Base-by-base conservation (phyloP, 2,329 filamentous ascomycete species). In the Aspergillus hortae region DNA sequence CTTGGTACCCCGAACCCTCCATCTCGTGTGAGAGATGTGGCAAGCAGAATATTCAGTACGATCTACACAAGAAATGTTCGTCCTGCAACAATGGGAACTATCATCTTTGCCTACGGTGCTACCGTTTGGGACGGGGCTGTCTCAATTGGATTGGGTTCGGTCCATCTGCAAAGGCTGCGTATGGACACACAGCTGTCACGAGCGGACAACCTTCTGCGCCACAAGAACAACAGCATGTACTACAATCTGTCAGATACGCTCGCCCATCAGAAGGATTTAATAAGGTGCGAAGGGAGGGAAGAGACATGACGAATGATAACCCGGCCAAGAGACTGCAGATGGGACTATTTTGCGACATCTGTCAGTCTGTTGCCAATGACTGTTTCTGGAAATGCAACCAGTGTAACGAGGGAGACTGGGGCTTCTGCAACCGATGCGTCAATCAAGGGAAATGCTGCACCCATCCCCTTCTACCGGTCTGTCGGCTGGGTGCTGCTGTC, bases 321-420 rank as follows among this genome's bases (percentile, higher is more conserved):
- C 88, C 89, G 0, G 73, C 77, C 4, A 78, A 79, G 36, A 78
- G 89, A 21, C 73, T 94, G 1, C 84, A 94, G 69, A 85, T 82
- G 48, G 92, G 92, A 17, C 85, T 89, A 5, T 96, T 96, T 69
- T 97, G 92, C 67, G 84, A 87, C 35, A 80, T 81, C 44, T 96
- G 92, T 67, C 76, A 80, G 15, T 77, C 81, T 0, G 88, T 84
- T 76, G 81, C 90, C 0, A 92, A 95, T 62, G 82, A 87, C 47
- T 94, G 90, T 70, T 95, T 89, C 71, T 97, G 92, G 92, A 86
- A 89, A 56, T 97, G 92, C 68, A 84, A 88, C 53, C 69, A 80
- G 23, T 97, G 92, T 73, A 96, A 96, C 62, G 85, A 94, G 56
- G 92, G 90, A 4, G 92, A 95, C 65, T 97, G 92, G 92, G 92